A percentile compares a stretch with the other conserved stretches of the same genome.
Evolutionary conservation across 2,329 filamentous ascomycete species (phyloP).

Genomic region (Coniochaeta pulveracea): DNA sequence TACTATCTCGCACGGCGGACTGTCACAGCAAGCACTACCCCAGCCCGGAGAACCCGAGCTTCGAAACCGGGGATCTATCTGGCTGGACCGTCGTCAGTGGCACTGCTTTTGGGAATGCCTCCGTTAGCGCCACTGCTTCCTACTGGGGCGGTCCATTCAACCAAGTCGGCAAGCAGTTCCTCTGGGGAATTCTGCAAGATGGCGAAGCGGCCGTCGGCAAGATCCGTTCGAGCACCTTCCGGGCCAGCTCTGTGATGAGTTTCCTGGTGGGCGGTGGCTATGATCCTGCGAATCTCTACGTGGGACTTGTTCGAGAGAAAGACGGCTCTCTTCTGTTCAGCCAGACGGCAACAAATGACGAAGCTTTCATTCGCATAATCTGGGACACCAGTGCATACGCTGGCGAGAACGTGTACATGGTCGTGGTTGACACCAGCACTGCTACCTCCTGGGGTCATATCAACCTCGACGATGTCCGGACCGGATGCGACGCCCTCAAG

Average conservation of each 20-base stretch:
- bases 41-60: constrained; percentile 11
- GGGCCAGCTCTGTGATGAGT: constrained; percentile 16
- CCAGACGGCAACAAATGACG: constrained; percentile 18
- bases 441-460: constrained; percentile 13
- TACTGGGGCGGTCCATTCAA: constrained; percentile 19
- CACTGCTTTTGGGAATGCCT: constrained; percentile 14
- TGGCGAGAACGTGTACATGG: constrained; percentile 9
- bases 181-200: constrained; percentile 14
- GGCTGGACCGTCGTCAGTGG: constrained; percentile 17
- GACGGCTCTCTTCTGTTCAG: constrained; percentile 15
- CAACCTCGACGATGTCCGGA: constrained; percentile 19
- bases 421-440: constrained; percentile 14
- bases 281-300: constrained; percentile 16
- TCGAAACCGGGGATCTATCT: constrained; percentile 14
- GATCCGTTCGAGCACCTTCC: constrained; percentile 16
- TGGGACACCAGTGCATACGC: constrained; percentile 19
- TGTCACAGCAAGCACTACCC: constrained; percentile 1
- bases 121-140: constrained; percentile 10
- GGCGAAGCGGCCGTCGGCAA: constrained; percentile 17
- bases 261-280: constrained; percentile 20
- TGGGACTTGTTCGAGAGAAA: constrained; percentile 16
- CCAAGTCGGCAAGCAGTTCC: constrained; percentile 13
- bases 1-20: background rate
- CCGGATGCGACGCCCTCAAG: constrained; percentile 15
- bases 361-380: constrained; percentile 16